Percentiles rank a stretch among this genome's conserved stretches.
Conservation (phyloP, 495 filamentous ascomycete species). For the Corynascus novoguineensis region DNA sequence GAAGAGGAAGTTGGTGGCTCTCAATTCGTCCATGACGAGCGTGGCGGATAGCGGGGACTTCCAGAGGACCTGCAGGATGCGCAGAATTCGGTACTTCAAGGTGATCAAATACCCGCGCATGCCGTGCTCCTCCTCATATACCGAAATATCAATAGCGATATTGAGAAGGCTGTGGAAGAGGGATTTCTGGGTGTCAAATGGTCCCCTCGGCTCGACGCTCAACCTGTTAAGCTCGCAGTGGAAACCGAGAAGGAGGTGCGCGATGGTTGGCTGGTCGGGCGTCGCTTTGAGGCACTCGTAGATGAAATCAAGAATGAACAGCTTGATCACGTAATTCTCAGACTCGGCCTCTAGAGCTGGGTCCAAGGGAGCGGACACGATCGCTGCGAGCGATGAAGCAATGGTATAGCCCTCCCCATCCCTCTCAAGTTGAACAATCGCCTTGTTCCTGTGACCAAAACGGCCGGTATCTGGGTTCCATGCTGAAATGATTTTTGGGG, state of each 20-base stretch:
- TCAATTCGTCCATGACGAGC: conserved; percentile 70
- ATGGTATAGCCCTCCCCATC: conserved; percentile 65
- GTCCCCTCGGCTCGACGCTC: conserved; percentile 53
- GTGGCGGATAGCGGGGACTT: conserved; percentile 71
- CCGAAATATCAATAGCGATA: conserved; percentile 58
- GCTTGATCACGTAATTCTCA: conserved; percentile 67
- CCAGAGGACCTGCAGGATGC: conserved; percentile 77
- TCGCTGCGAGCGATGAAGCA: conserved; percentile 58
- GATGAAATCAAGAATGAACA: conserved; percentile 74
- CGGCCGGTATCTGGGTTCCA: conserved; percentile 45
- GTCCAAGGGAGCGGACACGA: conserved; percentile 59
- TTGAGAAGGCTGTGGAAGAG: conserved; percentile 76
- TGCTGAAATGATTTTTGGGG: conserved; percentile 61
- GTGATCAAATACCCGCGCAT: conserved; percentile 65
- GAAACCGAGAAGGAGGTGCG: conserved; percentile 88
- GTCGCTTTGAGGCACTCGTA: conserved; percentile 67
- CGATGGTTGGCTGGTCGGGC: conserved; percentile 68
- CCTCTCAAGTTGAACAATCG: conserved; percentile 70
- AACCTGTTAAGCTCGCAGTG: conserved; percentile 61
- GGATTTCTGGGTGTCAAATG: conserved; percentile 62
- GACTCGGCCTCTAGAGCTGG: conserved; percentile 56
- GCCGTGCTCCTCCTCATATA: conserved; percentile 51
- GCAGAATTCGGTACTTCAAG: conserved; percentile 68
- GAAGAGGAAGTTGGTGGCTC: conserved; percentile 67
- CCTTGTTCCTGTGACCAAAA: conserved; percentile 62